These are phyloP conservation scores for Fusarium drepaniforme DNA, from an alignment of 2,329 filamentous ascomycete genomes.

Conservation along the genomic window DNA sequence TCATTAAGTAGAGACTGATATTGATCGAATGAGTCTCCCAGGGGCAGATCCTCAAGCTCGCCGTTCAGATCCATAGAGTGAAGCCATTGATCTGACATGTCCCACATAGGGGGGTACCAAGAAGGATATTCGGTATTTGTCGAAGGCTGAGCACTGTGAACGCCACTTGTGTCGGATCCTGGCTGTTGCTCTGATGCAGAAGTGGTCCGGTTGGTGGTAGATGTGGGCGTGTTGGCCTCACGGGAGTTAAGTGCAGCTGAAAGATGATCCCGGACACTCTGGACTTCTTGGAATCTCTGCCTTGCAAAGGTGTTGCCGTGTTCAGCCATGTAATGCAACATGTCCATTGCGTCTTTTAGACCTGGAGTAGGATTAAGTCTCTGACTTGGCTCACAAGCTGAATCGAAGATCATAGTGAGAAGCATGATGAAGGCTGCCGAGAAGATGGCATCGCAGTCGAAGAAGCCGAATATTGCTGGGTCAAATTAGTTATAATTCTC, in stretches of 20 bases:
- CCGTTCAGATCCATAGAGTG: neutral
- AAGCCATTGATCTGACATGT: conserved; percentile 6
- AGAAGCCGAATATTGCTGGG: neutral
- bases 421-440: neutral
- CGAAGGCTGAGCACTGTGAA: neutral
- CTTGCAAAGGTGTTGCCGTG: neutral
- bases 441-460: neutral
- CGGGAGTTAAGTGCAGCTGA: neutral
- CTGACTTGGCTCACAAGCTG: neutral
- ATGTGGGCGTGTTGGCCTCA: neutral
- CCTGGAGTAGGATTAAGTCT: neutral
- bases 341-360: neutral
- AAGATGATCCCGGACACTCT: neutral
- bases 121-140: neutral
- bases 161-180: neutral
- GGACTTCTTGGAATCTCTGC: neutral
- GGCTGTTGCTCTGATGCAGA: neutral
- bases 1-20: conserved; percentile 8
- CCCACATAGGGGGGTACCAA: neutral
- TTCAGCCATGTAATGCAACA: neutral
- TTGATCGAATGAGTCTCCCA: conserved; percentile 6
- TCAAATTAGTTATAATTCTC: neutral
- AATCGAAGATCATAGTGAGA: neutral
- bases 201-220: neutral
- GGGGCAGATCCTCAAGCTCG: neutral